phyloP scores from a whole-genome alignment of 2,329 filamentous ascomycete species.

The Rutstroemia sydowiana region DNA sequence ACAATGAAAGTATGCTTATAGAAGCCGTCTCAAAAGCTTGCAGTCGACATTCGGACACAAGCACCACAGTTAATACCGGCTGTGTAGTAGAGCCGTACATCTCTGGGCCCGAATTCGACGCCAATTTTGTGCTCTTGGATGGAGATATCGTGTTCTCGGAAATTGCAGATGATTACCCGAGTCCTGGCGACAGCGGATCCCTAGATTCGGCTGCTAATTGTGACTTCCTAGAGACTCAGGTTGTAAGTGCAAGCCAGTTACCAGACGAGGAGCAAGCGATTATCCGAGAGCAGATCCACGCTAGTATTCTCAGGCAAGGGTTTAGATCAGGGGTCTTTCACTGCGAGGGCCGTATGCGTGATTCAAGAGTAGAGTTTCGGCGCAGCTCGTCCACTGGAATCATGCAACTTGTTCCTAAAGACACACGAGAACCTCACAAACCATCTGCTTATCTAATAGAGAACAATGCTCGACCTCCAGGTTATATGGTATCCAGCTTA shows the following conservation, averaged over 20 bases:
- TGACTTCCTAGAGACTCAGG: background rate
- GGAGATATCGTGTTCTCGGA: constrained; percentile 36
- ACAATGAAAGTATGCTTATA: constrained; percentile 10
- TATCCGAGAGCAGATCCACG: background rate
- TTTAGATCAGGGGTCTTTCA: constrained; percentile 2
- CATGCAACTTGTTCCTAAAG: background rate
- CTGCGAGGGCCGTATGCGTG: background rate
- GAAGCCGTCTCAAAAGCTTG: background rate
- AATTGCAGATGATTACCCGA: constrained; percentile 34
- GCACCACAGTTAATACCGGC: constrained; percentile 18
- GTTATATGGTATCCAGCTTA: background rate
- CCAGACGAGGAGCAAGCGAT: background rate
- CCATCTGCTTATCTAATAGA: background rate
- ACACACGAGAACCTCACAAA: background rate
- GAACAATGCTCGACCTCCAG: background rate
- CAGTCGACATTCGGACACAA: constrained; percentile 11
- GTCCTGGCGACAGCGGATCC: constrained; percentile 22
- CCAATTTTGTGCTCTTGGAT: constrained; percentile 34
- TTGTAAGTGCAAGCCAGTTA: background rate
- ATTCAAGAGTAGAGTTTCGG: background rate
- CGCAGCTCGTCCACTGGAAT: background rate
- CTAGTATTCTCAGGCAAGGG: background rate
- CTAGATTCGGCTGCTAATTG: background rate
- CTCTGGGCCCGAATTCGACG: constrained; percentile 37
- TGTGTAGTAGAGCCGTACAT: constrained; percentile 35